phyloP scores from a whole-genome alignment of 2,329 filamentous ascomycete species.

The Colletotrichum sansevieriae region DNA sequence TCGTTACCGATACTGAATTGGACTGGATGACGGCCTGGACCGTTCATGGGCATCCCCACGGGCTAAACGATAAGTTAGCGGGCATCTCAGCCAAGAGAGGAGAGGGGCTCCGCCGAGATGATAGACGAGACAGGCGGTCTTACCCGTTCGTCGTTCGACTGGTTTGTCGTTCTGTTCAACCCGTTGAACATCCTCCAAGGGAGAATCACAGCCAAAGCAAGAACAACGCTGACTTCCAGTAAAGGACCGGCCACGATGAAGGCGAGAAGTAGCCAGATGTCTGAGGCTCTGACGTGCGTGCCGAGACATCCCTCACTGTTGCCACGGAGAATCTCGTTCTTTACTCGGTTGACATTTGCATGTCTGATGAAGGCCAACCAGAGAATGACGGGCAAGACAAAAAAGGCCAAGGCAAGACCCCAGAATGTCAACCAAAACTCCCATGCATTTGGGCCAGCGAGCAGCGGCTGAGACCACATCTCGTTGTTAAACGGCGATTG shows the following conservation, averaged over 20 bases:
- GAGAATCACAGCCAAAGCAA: too few species aligned
- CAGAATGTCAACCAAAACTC: slow-evolving; percentile 5
- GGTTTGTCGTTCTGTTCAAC: background rate
- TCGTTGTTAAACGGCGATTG: too few species aligned
- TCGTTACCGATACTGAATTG: too few species aligned
- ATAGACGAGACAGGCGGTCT: too few species aligned
- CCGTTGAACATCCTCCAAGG: background rate
- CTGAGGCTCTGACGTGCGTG: slow-evolving; percentile 1
- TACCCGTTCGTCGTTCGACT: too few species aligned
- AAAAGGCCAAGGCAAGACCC: background rate
- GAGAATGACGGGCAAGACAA: background rate
- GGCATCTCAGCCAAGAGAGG: too few species aligned
- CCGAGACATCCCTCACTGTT: background rate
- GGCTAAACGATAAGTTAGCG: too few species aligned
- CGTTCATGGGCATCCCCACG: too few species aligned
- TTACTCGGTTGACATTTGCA: background rate
- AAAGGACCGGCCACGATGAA: background rate
- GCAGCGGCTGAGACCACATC: background rate
- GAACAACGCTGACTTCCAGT: background rate
- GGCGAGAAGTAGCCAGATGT: slow-evolving; percentile 3
- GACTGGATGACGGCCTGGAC: too few species aligned
- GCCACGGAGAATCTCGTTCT: background rate
- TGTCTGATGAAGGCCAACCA: background rate
- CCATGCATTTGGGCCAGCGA: background rate
- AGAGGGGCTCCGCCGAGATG: too few species aligned